Evolutionary conservation across 257 asterid genomes (phyloP).

Genomic region (Ehretia macrophylla): DNA sequence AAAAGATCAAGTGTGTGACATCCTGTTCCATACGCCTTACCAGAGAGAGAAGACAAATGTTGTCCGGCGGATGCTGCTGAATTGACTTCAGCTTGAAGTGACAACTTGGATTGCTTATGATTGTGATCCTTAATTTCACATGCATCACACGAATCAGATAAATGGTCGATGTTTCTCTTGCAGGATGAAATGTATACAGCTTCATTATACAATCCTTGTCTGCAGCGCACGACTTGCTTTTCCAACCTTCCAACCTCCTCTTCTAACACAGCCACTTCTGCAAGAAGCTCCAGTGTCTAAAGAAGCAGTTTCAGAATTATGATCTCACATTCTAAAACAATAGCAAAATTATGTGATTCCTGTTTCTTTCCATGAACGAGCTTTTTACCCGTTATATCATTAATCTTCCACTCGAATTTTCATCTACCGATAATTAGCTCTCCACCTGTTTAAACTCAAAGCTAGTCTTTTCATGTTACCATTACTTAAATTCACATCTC

Average conservation of each 20-base stretch:
- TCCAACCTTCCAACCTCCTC: slow-evolving; percentile 96
- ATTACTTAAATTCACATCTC: no score
- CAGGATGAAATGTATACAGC: slow-evolving; percentile 72
- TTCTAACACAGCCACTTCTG: slow-evolving; percentile 96
- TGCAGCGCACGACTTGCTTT: slow-evolving; percentile 71
- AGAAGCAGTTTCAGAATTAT: slow-evolving; percentile 13
- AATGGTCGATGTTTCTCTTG: slow-evolving; percentile 48
- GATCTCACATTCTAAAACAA: not conserved
- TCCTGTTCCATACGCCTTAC: slow-evolving; percentile 20
- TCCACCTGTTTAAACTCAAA: no score
- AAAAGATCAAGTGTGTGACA: not conserved
- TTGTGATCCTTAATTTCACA: slow-evolving; percentile 32
- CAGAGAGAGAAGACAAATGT: slow-evolving; percentile 33
- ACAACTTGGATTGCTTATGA: slow-evolving; percentile 42
- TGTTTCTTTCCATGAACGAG: no score
- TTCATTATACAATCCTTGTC: slow-evolving; percentile 89
- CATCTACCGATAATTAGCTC: no score
- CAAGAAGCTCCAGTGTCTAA: slow-evolving; percentile 93
- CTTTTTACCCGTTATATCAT: no score
- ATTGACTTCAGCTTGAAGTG: slow-evolving; percentile 33
- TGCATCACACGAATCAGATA: slow-evolving; percentile 31
- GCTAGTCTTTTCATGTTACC: no score
- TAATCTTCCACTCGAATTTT: no score
- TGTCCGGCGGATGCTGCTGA: slow-evolving; percentile 19
- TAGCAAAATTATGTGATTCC: not conserved